These are phyloP conservation scores for Phialophora expanda DNA, from an alignment of 2,329 filamentous ascomycete species.

Conservation along the genomic window DNA sequence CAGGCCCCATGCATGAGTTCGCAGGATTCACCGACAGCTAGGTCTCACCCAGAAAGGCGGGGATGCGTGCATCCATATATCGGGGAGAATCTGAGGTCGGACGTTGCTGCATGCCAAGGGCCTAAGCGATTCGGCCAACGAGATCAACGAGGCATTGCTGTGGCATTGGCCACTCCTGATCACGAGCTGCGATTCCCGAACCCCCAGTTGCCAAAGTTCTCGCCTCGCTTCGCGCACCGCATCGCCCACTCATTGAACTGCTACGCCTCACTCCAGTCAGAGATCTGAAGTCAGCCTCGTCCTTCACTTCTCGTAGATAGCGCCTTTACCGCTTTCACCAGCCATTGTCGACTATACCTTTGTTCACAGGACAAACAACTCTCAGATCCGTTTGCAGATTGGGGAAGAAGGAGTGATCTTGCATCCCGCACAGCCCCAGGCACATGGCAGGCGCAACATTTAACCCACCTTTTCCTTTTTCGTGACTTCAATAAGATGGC, in stretches of 20 bases:
- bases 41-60: background rate
- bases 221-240: conserved; percentile 5
- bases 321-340: background rate
- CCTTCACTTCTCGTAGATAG: background rate
- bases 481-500: background rate
- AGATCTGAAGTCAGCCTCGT: conserved; percentile 6
- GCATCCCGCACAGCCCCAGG: conserved; percentile 2
- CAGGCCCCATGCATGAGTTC: background rate
- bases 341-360: background rate
- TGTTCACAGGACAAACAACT: too few species aligned
- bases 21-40: background rate
- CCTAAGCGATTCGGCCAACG: background rate
- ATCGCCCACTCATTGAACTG: background rate
- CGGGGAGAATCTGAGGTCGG: background rate
- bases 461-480: background rate
- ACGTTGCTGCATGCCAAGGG: background rate
- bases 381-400: background rate
- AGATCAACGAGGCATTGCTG: conserved; percentile 1
- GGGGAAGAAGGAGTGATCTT: background rate
- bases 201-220: conserved; percentile 8
- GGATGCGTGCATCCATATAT: background rate
- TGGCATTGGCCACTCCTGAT: background rate
- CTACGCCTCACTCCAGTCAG: conserved; percentile 8
- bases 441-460: conserved; percentile 1
- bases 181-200: background rate